These are phyloP conservation scores for Ligustrum vulgare DNA, from an alignment of 257 asterid species.

Conservation along the genomic window DNA sequence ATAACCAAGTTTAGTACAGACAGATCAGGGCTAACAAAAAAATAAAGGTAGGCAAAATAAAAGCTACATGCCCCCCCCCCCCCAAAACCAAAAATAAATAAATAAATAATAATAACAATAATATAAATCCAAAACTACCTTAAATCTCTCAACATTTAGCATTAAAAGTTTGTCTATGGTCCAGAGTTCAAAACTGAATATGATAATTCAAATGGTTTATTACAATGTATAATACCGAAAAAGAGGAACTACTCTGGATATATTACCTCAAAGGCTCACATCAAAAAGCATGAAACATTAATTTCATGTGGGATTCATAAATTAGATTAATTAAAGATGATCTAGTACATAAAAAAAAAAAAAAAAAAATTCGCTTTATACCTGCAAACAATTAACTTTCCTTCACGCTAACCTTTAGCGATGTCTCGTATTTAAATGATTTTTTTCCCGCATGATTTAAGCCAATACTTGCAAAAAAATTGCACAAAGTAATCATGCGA, in stretches of 20 bases:
- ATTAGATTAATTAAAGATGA: not conserved
- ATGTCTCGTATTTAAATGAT: constrained; percentile 93
- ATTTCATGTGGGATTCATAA: not conserved
- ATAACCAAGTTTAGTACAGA: too few species aligned
- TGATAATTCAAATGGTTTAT: too few species aligned
- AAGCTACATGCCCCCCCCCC: not conserved
- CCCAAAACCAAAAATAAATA: too few species aligned
- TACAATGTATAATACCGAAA: not conserved
- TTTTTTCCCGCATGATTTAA: constrained; percentile 61
- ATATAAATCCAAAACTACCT: too few species aligned
- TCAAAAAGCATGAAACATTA: not conserved
- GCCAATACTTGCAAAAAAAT: constrained; percentile 13
- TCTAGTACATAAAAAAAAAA: not conserved
- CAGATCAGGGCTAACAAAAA: too few species aligned
- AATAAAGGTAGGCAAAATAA: not conserved
- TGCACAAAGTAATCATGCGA: constrained; percentile 6
- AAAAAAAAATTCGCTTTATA: constrained; percentile 31
- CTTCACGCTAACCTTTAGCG: constrained; percentile 97
- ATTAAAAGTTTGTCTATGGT: too few species aligned
- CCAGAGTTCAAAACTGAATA: too few species aligned
- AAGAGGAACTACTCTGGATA: not conserved
- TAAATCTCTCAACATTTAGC: too few species aligned
- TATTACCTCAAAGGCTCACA: not conserved
- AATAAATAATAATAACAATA: too few species aligned
- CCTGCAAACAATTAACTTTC: constrained; percentile 97